Conservation (phyloP, 305 asterid species). For the Fraxinus greggii region DNA sequence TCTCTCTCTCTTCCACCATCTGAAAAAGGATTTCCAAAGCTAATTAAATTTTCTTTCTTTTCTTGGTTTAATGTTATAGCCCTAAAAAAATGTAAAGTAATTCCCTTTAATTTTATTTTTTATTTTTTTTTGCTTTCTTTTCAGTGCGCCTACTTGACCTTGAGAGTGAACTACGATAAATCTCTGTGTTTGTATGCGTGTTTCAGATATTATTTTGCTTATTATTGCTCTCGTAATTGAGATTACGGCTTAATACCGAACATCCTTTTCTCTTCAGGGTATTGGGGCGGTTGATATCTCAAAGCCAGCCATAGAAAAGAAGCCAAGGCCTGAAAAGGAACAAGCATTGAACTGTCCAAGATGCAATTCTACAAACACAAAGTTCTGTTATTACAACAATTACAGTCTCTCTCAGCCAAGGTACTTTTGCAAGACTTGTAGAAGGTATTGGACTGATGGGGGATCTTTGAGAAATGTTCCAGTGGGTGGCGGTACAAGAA, state of each 20-base stretch:
- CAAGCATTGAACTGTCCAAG: conserved; percentile 49
- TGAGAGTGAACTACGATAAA: background rate
- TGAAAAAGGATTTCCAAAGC: background rate
- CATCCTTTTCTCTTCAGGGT: conserved; percentile 21
- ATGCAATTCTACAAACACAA: conserved; percentile 54
- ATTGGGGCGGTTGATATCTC: conserved; percentile 33
- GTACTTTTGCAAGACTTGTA: conserved; percentile 52
- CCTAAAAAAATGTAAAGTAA: background rate
- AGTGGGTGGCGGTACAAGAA: conserved; percentile 53
- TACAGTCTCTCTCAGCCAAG: conserved; percentile 55
- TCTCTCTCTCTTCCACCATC: background rate
- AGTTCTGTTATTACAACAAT: conserved; percentile 57
- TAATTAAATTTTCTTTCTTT: background rate
- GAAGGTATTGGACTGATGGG: conserved; percentile 55
- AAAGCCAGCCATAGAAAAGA: conserved; percentile 24
- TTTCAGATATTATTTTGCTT: background rate
- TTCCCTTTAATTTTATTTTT: background rate
- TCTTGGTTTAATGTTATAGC: background rate
- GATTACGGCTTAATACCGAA: background rate
- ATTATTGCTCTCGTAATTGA: background rate
- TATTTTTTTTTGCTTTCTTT: background rate
- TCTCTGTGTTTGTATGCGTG: background rate
- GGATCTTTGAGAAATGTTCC: conserved; percentile 52
- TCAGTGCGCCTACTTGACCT: background rate
- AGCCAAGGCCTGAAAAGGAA: conserved; percentile 41